Percentiles rank a stretch among this genome's conserved stretches.
These are phyloP conservation scores for Mariannaea sp. DNA, from an alignment of 2,329 filamentous ascomycete genomes.

Conservation along the genomic window DNA sequence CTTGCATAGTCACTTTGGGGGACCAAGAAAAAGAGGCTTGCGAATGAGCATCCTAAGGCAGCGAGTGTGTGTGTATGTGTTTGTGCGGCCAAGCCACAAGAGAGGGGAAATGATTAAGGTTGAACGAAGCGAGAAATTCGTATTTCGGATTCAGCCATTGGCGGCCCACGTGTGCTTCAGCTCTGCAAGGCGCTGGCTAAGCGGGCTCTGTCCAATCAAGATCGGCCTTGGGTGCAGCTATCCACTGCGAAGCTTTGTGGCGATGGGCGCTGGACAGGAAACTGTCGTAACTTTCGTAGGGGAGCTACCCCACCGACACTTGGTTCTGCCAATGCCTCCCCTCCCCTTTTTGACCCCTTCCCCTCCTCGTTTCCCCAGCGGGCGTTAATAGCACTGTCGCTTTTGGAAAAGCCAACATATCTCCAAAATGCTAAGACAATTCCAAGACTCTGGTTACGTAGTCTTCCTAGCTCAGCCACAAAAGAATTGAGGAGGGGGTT, in stretches of 20 bases:
- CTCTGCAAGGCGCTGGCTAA: conserved; percentile 15
- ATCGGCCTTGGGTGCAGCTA: not conserved
- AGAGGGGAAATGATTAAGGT: conserved; percentile 15
- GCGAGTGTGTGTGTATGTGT: not conserved
- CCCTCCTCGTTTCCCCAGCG: not conserved
- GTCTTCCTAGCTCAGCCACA: not conserved
- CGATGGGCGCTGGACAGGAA: not conserved
- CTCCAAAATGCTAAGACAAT: not conserved
- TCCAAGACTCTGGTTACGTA: not conserved
- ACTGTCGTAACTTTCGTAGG: too few relatives aligned
- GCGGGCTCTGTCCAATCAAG: conserved; percentile 13
- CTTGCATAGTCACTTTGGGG: too few relatives aligned
- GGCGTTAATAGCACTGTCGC: too few relatives aligned
- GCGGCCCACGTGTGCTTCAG: conserved; percentile 22
- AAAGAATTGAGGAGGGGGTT: not conserved
- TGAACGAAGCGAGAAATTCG: conserved; percentile 28
- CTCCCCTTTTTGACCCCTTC: too few relatives aligned
- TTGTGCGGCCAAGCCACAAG: not conserved
- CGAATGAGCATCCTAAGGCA: not conserved
- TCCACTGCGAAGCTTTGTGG: too few relatives aligned
- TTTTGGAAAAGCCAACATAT: not conserved
- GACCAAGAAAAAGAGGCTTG: not conserved
- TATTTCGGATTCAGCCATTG: conserved; percentile 31
- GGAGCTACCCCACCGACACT: too few relatives aligned
- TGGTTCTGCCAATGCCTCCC: too few relatives aligned